Evolutionary conservation across 2,329 filamentous ascomycete genomes (phyloP), one percentile per base, ranked within the genome.

Genomic region (Xylaria sp.): DNA sequence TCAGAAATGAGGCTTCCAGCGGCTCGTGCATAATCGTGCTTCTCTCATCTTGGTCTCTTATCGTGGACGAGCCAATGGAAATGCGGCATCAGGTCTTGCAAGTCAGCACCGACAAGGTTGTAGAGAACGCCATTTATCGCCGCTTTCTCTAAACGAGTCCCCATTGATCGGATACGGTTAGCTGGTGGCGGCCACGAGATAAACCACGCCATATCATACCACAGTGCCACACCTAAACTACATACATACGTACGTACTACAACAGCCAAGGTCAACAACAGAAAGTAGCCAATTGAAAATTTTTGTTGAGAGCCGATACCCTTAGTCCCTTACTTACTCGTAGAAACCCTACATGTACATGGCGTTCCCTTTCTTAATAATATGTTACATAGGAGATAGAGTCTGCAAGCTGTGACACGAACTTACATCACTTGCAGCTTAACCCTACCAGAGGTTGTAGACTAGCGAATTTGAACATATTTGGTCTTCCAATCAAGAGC

Each of bases 131-230:
- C 66, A 65, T 68, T 36, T 61, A 45, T 31, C 51, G 61, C 49
- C 56, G 61, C 61, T 61, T 59, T 51, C 50, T 59, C 47, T 57
- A 56, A 61, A 29, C 57, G 42, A 54, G 50, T 27, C 44, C 50
- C 57, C 56, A 61, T 49, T 22, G 20, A 13, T 63, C 49, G 54
- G 55, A 50, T 44, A 63, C 27, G 33, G 33, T 33, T 51, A 50
- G 47, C 9, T 10, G 29, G 59, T 66, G 51, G 63, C 36, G 58
- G 65, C 65, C 61, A 62, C 64, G 64, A 56, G 61, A 67, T 38
- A 59, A 51, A 66, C 58, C 56, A 62, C 42, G 61, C 63, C 61
- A 67, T 58, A 51, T 68, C 66, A 63, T 42, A 55, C 63, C 57
- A 65, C 56, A 36, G 59, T 51, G 33, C 54, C 53, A 51, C 54